Percentiles rank a stretch among this genome's conserved stretches.
Conservation (phyloP, 2,329 filamentous ascomycete species). For the Paradendryphiella salina region DNA sequence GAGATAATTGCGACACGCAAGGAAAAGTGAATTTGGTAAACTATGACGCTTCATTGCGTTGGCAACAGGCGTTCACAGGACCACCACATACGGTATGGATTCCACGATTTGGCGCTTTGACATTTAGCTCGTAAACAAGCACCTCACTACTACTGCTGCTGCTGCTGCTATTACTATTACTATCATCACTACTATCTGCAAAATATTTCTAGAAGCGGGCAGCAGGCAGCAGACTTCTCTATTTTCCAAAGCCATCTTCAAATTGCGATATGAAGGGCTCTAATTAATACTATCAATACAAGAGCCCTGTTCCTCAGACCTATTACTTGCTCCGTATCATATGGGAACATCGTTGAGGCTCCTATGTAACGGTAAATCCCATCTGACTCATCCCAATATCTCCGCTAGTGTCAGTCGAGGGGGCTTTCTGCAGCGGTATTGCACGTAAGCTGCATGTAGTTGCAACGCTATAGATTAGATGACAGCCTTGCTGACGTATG, state of each 20-base stretch:
- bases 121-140: background rate
- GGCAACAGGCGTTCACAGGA: conserved; percentile 13
- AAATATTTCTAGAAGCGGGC: background rate
- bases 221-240: conserved; percentile 9
- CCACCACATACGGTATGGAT: conserved; percentile 17
- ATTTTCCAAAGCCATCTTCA: background rate
- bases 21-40: conserved; percentile 5
- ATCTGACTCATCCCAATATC: conserved; percentile 8
- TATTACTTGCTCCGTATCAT: background rate
- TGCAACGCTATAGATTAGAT: conserved; percentile 6
- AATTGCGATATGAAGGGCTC: background rate
- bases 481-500: conserved; percentile 16
- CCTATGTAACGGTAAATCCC: background rate
- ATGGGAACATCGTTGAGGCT: background rate
- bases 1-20: background rate
- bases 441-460: conserved; percentile 10
- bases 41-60: conserved; percentile 12
- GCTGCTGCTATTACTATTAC: conserved; percentile 1
- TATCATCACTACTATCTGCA: background rate
- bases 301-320: too few relatives aligned
- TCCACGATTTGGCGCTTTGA: conserved; percentile 18
- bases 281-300: too few relatives aligned
- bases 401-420: conserved; percentile 1
- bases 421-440: conserved; percentile 1
- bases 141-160: conserved; percentile 1